Evolutionary conservation across 140 eudicot species (phyloP).

Genomic region (Flaveria floridana): DNA sequence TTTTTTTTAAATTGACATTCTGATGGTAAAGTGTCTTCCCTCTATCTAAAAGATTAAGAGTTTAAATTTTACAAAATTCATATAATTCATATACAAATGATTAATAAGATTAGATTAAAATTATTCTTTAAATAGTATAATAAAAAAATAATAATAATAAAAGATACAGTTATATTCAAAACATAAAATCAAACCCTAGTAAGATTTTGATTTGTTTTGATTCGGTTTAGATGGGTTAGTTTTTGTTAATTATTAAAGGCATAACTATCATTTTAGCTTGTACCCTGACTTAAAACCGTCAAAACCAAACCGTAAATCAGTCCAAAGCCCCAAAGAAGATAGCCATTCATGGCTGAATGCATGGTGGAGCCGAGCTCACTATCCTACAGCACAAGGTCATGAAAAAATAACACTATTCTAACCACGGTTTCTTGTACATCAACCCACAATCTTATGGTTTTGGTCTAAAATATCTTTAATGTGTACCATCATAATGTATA

Average conservation of each 20-base stretch:
- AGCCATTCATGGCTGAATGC: not conserved
- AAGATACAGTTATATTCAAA: too few species aligned
- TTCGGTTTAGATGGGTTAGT: not conserved
- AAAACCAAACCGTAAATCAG: not conserved
- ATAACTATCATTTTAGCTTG: too few species aligned
- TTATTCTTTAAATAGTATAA: too few species aligned
- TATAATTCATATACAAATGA: too few species aligned
- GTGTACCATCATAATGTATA: conserved; percentile 26
- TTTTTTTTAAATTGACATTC: too few species aligned
- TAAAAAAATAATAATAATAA: too few species aligned
- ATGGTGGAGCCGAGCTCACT: not conserved
- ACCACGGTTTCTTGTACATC: not conserved
- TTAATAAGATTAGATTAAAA: too few species aligned
- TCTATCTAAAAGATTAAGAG: too few species aligned
- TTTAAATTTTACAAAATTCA: too few species aligned
- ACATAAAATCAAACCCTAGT: not conserved
- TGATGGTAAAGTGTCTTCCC: too few species aligned
- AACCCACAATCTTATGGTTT: not conserved
- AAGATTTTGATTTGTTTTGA: not conserved
- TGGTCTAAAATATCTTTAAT: conserved; percentile 20
- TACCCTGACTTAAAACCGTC: not conserved
- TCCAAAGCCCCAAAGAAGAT: not conserved
- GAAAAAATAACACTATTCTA: not conserved
- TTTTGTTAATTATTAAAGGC: not conserved
- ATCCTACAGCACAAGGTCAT: not conserved